A percentile compares a stretch with the other conserved stretches of the same genome.
Evolutionary conservation across 441 rosid genomes (phyloP).

Genomic region (Erodium trifolium): DNA sequence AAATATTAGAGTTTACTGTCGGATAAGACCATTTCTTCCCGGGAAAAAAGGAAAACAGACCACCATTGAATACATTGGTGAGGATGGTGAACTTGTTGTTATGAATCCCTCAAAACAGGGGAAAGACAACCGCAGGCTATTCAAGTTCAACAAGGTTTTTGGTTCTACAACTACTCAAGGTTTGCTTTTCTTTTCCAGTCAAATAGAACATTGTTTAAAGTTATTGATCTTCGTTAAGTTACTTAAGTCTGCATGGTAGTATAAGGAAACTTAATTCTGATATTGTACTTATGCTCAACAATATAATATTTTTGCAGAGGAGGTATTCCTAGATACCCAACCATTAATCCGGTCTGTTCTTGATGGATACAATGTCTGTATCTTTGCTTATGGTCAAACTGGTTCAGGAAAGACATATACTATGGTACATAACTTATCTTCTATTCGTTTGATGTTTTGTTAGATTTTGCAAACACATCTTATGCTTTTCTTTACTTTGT

Average conservation of each 20-base stretch:
- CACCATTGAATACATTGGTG: constrained; percentile 50
- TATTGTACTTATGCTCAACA: constrained; percentile 11
- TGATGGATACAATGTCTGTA: constrained; percentile 92
- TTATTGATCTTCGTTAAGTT: not conserved
- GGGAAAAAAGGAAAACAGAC: constrained; percentile 56
- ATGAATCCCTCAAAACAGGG: constrained; percentile 88
- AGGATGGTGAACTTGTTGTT: constrained; percentile 64
- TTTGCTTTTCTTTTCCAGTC: constrained; percentile 15
- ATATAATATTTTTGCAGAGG: constrained; percentile 38
- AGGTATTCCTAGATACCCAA: constrained; percentile 72
- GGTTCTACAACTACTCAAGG: constrained; percentile 56
- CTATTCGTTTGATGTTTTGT: constrained; percentile 1
- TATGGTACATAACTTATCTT: constrained; percentile 47
- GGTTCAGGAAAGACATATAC: constrained; percentile 98
- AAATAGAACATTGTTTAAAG: not conserved
- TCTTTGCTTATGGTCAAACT: constrained; percentile 98
- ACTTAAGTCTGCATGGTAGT: constrained; percentile 11
- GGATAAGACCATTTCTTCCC: constrained; percentile 69
- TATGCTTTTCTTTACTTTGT: constrained; percentile 15
- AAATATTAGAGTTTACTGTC: constrained; percentile 87
- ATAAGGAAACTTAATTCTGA: not conserved
- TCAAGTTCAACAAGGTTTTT: constrained; percentile 70
- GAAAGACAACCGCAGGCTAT: constrained; percentile 50
- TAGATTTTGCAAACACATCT: constrained; percentile 28
- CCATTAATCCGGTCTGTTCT: constrained; percentile 42